Percentiles rank a stretch among this genome's conserved stretches.
phyloP scores from a whole-genome alignment of 805 yeast genomes.

The Candida koratica region DNA sequence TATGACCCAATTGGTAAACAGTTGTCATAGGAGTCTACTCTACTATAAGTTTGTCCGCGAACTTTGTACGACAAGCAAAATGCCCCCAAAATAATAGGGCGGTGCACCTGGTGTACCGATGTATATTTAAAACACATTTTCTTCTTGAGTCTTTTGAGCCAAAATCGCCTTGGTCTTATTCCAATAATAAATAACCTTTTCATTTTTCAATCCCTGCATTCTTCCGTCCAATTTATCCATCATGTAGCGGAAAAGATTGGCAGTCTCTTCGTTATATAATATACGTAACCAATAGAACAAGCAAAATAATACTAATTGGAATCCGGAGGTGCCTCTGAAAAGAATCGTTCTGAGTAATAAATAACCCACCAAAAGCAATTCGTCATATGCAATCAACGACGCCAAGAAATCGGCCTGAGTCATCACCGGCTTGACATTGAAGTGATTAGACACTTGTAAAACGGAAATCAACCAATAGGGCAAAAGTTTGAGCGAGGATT shows the following conservation, averaged over 20 bases:
- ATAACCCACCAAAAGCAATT: slow-evolving; percentile 50
- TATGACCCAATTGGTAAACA: slow-evolving; percentile 66
- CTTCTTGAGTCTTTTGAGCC: slow-evolving; percentile 22
- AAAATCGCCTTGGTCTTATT: slow-evolving; percentile 28
- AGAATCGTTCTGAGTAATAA: slow-evolving; percentile 56
- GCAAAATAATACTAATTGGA: slow-evolving; percentile 53
- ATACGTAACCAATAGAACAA: slow-evolving; percentile 70
- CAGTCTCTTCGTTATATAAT: slow-evolving; percentile 49
- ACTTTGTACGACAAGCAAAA: too few species aligned
- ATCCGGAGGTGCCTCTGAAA: slow-evolving; percentile 67
- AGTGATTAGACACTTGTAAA: slow-evolving; percentile 48
- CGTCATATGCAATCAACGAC: slow-evolving; percentile 55
- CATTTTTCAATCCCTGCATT: slow-evolving; percentile 42
- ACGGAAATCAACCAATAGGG: slow-evolving; percentile 58
- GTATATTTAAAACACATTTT: too few species aligned
- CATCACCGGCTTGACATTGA: slow-evolving; percentile 39
- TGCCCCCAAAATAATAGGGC: too few species aligned
- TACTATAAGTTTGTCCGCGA: too few species aligned
- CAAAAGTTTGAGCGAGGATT: slow-evolving; percentile 58
- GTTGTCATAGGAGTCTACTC: slow-evolving; percentile 24
- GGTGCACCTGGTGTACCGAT: too few species aligned
- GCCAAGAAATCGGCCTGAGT: slow-evolving; percentile 38
- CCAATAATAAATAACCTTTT: slow-evolving; percentile 38
- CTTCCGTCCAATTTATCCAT: slow-evolving; percentile 42
- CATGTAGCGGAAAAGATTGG: slow-evolving; percentile 39